Percentiles rank a stretch among this genome's conserved stretches.
phyloP scores from a whole-genome alignment of 805 yeast genomes.

The Candida ulmi region DNA sequence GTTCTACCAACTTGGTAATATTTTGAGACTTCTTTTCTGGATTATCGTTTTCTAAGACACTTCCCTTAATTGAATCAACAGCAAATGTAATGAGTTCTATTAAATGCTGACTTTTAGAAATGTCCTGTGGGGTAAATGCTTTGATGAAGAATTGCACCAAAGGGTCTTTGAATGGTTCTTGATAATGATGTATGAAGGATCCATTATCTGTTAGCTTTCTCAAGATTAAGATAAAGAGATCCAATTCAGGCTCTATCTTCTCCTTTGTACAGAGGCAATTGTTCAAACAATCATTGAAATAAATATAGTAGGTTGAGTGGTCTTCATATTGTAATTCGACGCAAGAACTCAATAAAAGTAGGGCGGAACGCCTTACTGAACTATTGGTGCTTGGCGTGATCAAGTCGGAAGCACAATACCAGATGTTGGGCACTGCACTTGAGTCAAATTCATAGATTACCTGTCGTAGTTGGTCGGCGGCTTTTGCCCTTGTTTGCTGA shows the following conservation, averaged over 20 bases:
- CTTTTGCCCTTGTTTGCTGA: conserved; percentile 35
- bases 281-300: conserved; percentile 52
- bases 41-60: conserved; percentile 29
- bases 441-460: conserved; percentile 47
- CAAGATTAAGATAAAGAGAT: conserved; percentile 42
- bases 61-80: conserved; percentile 41
- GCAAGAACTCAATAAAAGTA: conserved; percentile 51
- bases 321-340: conserved; percentile 42
- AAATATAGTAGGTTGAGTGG: conserved; percentile 43
- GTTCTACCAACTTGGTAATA: conserved; percentile 28
- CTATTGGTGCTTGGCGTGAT: conserved; percentile 32
- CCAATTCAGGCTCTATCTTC: conserved; percentile 43
- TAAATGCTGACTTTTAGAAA: conserved; percentile 17
- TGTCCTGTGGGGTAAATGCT: conserved; percentile 28
- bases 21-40: conserved; percentile 24
- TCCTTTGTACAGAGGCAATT: conserved; percentile 31
- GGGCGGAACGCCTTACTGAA: conserved; percentile 39
- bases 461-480: conserved; percentile 45
- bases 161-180: conserved; percentile 37
- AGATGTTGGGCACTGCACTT: conserved; percentile 62
- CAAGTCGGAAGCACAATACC: conserved; percentile 63
- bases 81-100: conserved; percentile 31
- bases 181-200: conserved; percentile 44
- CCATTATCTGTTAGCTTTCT: conserved; percentile 46
- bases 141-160: conserved; percentile 29